These are phyloP conservation scores for Scheffersomyces titani DNA, from an alignment of 1,139 yeast genomes.

Conservation along the genomic window DNA sequence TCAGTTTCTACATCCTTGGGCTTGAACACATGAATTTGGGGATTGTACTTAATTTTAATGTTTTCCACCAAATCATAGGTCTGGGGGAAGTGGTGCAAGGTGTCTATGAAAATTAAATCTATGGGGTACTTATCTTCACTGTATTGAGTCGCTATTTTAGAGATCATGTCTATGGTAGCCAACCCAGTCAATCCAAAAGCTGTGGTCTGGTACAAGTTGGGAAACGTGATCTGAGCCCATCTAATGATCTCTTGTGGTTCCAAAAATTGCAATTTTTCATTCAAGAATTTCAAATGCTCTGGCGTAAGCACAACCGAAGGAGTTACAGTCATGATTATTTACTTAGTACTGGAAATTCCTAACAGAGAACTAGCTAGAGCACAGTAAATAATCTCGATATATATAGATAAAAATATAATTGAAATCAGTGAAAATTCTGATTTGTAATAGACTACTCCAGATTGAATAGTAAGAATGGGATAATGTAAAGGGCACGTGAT, in stretches of 20 bases:
- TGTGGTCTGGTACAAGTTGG: conserved; percentile 83
- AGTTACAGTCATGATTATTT: background rate
- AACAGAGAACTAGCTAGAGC: background rate
- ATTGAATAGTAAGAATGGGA: background rate
- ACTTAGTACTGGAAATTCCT: background rate
- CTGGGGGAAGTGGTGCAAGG: conserved; percentile 91
- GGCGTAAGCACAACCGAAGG: conserved; percentile 32
- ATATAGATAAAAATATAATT: too few species aligned
- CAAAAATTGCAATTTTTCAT: conserved; percentile 54
- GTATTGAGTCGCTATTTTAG: conserved; percentile 43
- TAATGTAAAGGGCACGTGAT: conserved; percentile 5
- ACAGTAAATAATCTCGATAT: background rate
- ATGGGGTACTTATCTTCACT: conserved; percentile 42
- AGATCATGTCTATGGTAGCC: conserved; percentile 81
- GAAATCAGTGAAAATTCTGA: background rate
- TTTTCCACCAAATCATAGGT: conserved; percentile 73
- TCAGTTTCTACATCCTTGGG: conserved; percentile 62
- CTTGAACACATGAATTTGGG: conserved; percentile 59
- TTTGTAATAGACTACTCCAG: background rate
- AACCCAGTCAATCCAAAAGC: conserved; percentile 95
- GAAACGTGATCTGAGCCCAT: conserved; percentile 85
- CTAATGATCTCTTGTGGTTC: conserved; percentile 71
- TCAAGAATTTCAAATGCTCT: conserved; percentile 53
- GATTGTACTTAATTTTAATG: conserved; percentile 55
- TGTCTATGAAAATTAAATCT: conserved; percentile 84